Evolutionary conservation across 106 monocot species (phyloP), one percentile per base, ranked within the genome.

Genomic region (Phalaenopsis equestris): DNA sequence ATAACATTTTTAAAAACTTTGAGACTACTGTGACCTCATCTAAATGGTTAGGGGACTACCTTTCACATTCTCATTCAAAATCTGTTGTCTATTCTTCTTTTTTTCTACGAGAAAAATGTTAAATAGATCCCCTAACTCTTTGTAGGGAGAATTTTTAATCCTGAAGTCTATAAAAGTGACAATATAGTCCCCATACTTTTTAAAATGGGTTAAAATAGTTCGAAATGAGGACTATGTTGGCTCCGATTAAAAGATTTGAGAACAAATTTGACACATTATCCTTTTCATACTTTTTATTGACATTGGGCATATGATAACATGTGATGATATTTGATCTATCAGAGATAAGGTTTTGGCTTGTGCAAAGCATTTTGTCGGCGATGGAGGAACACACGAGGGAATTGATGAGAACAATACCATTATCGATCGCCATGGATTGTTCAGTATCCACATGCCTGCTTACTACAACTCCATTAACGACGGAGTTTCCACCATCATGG

Each of bases 401-500:
- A 86, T 95, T 79, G 84, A 95, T 73, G 94, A 90, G 76, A 89
- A 90, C 83, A 89, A 95, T 61, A 92, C 94, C 16, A 38, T 92
- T n/a, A 72, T 89, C 18, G 37, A 84, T 52, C 67, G 16, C 17
- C 21, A 52, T 5, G 87, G 46, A 3, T 79, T 95, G 16, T 43
- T 90, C 41, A 68, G 73, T 77, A 87, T 92, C 80, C 94, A 95
- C 68, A 90, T 95, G 94, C 87, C 87, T 16, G 84, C 94, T 4
- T 95, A 92, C 79, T 82, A 68, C 41, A 23, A 85, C 56, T 45
- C 94, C 24, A 56, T 95, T 41, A 21, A 17, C 15, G 80, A 87
- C 73, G 88, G 94, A 57, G 94, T 95, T 37, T 88, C 94, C 55
- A 95, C 94, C 36, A 80, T 94, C 55, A 94, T 94, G 94, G 74